A percentile compares a stretch with the other conserved stretches of the same genome.
Conservation (phyloP, 2,329 filamentous ascomycete genomes). For the Coniella vitis region DNA sequence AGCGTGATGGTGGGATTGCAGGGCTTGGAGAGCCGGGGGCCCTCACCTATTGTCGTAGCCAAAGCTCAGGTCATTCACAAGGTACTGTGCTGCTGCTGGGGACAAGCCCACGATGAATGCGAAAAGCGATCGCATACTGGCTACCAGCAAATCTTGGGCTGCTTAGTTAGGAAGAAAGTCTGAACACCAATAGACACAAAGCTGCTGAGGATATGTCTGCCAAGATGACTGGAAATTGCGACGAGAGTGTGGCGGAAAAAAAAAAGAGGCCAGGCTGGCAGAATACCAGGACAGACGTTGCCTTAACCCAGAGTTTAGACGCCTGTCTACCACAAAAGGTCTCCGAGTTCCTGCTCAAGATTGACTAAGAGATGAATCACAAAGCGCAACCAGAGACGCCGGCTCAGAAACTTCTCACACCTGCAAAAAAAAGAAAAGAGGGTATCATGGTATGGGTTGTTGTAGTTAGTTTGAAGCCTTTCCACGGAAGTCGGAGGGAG, state of each 20-base stretch:
- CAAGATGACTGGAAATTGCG: background rate
- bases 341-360: slow-evolving; percentile 11
- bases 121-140: slow-evolving; percentile 36
- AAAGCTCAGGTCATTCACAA: slow-evolving; percentile 71
- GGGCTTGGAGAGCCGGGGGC: background rate
- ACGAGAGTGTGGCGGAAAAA: slow-evolving; percentile 5
- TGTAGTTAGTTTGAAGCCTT: background rate
- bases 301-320: slow-evolving; percentile 12
- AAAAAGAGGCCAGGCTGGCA: slow-evolving; percentile 17
- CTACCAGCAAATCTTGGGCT: background rate
- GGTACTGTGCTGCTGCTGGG: slow-evolving; percentile 53
- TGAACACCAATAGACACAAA: background rate
- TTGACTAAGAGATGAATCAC: background rate
- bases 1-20: background rate
- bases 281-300: slow-evolving; percentile 13
- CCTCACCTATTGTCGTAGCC: slow-evolving; percentile 60
- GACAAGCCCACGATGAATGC: slow-evolving; percentile 40
- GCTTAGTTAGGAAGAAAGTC: background rate
- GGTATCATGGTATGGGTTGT: background rate
- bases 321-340: slow-evolving; percentile 6
- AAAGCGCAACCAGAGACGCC: background rate
- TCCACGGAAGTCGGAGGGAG: background rate
- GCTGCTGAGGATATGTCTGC: background rate
- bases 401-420: background rate
- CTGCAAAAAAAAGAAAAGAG: background rate